Evolutionary conservation across 2,329 filamentous ascomycete genomes (phyloP), one percentile per base, ranked within the genome.

Genomic region (Fusarium solani-melongenae): DNA sequence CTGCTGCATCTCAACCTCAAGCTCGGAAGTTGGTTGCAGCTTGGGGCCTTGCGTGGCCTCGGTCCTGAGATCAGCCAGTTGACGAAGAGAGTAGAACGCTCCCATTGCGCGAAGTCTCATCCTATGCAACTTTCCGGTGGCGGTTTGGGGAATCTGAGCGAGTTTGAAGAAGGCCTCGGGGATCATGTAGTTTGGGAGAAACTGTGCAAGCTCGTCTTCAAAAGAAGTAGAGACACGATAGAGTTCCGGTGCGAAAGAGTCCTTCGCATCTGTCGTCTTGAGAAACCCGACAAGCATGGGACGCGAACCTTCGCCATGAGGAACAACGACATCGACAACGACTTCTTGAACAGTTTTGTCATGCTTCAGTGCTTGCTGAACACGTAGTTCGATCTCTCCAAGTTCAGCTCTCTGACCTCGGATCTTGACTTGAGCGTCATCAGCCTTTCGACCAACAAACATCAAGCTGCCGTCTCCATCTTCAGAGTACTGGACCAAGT

Each of bases 361-460:
- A n/a, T 41, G 17, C 27, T 31, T 58, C 17, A 12, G n/a, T 0
- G n/a, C n/a, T 27, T 51, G 56, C 27, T 62, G 39, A 11, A 78
- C 49, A 1, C 64, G 61, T 6, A 71, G 38, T 44, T 79, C 78
- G 11, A 79, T 36, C 39, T 79, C 78, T 0, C 70, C 75, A n/a
- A 88, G 81, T 79, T 88, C 91, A 53, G 89, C 82, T 58, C 88
- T 80, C 68, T 86, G 90, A 24, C 91, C 91, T n/a, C 86, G 84
- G 9, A 91, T 79, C 77, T 91, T 91, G 58, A 90, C 84, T 75
- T 91, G 89, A 0, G 83, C 84, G 70, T 91, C 89, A 31, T 59
- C 56, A 3, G 36, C 38, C 69, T 88, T 89, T 15, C 89, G 82
- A 49, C 87, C 88, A 33, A 87, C 72, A 59, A 84, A 88, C 0